A percentile compares a stretch with the other conserved stretches of the same genome.
Evolutionary conservation across 352 stramenopile genomes (phyloP).

Genomic region (Pythium oligandrum): DNA sequence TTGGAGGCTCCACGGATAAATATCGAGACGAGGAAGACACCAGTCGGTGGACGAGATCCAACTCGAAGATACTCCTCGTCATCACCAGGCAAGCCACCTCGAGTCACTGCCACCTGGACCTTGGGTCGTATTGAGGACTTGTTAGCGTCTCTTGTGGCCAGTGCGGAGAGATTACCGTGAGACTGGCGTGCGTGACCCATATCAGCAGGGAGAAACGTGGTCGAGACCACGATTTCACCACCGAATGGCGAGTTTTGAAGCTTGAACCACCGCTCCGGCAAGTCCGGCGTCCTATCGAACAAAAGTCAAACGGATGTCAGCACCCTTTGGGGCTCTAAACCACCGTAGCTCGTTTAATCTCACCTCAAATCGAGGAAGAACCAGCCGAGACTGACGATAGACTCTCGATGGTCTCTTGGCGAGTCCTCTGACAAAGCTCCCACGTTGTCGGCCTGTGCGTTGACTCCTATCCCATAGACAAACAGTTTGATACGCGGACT

Average conservation of each 20-base stretch:
- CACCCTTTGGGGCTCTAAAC: too few relatives aligned
- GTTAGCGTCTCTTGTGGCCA: too few relatives aligned
- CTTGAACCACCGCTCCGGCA: conserved; percentile 64
- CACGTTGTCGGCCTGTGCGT: conserved; percentile 15
- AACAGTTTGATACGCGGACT: conserved; percentile 62
- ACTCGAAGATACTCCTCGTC: conserved; percentile 50
- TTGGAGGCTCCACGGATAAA: conserved; percentile 41
- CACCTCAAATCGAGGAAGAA: conserved; percentile 80
- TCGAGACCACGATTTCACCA: conserved; percentile 62
- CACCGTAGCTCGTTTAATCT: background rate
- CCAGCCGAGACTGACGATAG: conserved; percentile 67
- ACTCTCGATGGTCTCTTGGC: conserved; percentile 8
- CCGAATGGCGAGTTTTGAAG: conserved; percentile 67
- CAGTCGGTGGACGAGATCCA: conserved; percentile 27
- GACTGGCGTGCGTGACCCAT: background rate
- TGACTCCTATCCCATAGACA: conserved; percentile 51
- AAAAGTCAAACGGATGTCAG: background rate
- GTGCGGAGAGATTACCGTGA: too few relatives aligned
- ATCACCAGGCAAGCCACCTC: conserved; percentile 6
- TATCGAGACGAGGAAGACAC: conserved; percentile 63
- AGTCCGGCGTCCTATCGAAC: conserved; percentile 49
- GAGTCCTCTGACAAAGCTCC: conserved; percentile 15
- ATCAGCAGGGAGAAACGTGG: conserved; percentile 23
- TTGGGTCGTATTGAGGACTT: too few relatives aligned
- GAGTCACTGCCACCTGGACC: too few relatives aligned